Percentiles rank a stretch among this genome's conserved stretches.
Conservation (phyloP, 331 rosid species). For the Acacia concinna region DNA sequence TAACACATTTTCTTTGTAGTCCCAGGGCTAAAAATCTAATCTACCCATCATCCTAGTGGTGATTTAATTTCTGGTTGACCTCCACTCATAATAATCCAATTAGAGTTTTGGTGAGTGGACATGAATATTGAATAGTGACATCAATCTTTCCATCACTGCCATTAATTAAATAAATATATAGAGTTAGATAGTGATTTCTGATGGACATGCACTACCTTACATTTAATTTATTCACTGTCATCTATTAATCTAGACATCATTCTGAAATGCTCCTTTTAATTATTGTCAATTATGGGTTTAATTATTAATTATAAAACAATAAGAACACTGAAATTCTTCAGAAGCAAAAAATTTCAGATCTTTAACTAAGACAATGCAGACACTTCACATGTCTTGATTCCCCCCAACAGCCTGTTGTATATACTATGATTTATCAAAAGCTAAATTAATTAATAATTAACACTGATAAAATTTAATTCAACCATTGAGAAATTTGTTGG, state of each 20-base stretch:
- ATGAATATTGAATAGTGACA: neutral
- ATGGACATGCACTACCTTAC: neutral
- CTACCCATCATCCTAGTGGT: neutral
- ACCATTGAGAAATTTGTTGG: neutral
- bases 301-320: neutral
- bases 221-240: neutral
- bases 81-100: neutral
- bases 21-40: neutral
- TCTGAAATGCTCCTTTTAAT: neutral
- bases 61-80: neutral
- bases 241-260: neutral
- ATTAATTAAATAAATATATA: neutral
- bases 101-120: neutral
- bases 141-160: neutral
- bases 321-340: constrained; percentile 3
- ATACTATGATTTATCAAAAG: constrained; percentile 33
- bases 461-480: neutral
- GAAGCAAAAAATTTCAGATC: constrained; percentile 1
- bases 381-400: constrained; percentile 67
- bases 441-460: neutral
- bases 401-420: constrained; percentile 50
- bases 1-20: neutral
- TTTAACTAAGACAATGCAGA: neutral
- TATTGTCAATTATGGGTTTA: neutral
- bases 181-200: neutral